These are phyloP conservation scores for Entophlyctis luteolus DNA, from an alignment of 192 early-diverging fungal genomes.

Conservation along the genomic window DNA sequence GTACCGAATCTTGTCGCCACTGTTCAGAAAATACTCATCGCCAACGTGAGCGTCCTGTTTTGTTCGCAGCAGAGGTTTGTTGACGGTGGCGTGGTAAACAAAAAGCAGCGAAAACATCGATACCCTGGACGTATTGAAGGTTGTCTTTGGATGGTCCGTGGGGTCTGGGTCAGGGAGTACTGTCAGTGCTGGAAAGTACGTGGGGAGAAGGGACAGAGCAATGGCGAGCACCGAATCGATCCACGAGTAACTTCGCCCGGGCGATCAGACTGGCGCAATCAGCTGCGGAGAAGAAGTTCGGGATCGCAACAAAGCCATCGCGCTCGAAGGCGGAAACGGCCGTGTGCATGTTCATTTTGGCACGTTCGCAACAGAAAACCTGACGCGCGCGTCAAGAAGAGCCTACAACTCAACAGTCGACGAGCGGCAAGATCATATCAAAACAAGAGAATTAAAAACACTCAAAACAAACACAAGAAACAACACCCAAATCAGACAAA, in stretches of 20 bases:
- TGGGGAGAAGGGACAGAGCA: not conserved
- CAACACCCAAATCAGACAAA: too few relatives aligned
- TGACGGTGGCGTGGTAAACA: not conserved
- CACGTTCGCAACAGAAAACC: too few relatives aligned
- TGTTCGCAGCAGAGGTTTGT: not conserved
- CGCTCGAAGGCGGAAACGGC: conserved; percentile 39
- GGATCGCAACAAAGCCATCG: conserved; percentile 62
- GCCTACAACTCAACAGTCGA: too few relatives aligned
- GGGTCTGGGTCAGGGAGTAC: conserved; percentile 37
- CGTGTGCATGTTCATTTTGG: not conserved
- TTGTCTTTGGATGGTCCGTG: conserved; percentile 68
- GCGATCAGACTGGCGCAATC: conserved; percentile 42
- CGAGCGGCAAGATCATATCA: too few relatives aligned
- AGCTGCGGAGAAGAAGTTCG: conserved; percentile 58
- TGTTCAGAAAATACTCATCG: conserved; percentile 84
- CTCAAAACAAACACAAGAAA: too few relatives aligned
- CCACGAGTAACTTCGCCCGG: conserved; percentile 55
- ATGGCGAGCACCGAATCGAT: conserved; percentile 37
- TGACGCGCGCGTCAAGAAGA: too few relatives aligned
- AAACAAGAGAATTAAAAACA: too few relatives aligned
- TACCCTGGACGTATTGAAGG: conserved; percentile 66
- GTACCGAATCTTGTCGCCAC: conserved; percentile 77
- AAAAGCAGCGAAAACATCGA: not conserved
- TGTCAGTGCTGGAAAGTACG: not conserved
- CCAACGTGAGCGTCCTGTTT: conserved; percentile 62